Evolutionary conservation across 176 grass and related monocot species (phyloP), one percentile per base, ranked within the genome.

Genomic region (Thalia dealbata): DNA sequence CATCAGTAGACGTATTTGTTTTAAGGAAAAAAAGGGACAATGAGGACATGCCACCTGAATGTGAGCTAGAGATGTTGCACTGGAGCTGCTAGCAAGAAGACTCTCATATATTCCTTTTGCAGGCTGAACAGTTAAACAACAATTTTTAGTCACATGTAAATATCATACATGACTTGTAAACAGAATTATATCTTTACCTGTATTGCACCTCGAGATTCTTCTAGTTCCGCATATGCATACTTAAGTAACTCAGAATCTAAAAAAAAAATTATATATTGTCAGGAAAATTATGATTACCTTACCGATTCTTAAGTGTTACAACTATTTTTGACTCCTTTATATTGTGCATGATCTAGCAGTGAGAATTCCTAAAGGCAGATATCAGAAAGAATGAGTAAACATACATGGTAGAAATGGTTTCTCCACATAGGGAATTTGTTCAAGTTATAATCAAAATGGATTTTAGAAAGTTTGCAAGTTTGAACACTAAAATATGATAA

Each of bases 201-300:
- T 70, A 86, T 91, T 75, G 85, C 89, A 52, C 93, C 93, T 86
- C 77, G 84, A 66, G 83, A 86, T 69, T 91, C 89, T 89, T 97
- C 93, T 70, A 97, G 67, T 81, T 97, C 93, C 65, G 89, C 89
- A 79, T 80, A 97, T 55, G 93, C 87, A 69, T 97, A 97, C 77
- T 92, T 92, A 70, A 97, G 79, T 71, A 97, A 81, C 71, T 92
- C 87, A 52, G 93, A 97, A 84, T 88, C 89, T 97, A 86, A 6
- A 3, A 87, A 32, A 52, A 64, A 67, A 67, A 73, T 3, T 19
- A 18, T 52, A 67, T 59, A 42, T 66, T 18, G 41, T 71, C 67
- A 77, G 38, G 35, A 54, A 58, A 51, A 30, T 1, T 19, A 46
- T 14, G n/a, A 22, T 24, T 13, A 70, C 24, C 10, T 70, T 45